Conservation (phyloP, 2,329 filamentous ascomycete genomes). For the Zasmidium angulare region DNA sequence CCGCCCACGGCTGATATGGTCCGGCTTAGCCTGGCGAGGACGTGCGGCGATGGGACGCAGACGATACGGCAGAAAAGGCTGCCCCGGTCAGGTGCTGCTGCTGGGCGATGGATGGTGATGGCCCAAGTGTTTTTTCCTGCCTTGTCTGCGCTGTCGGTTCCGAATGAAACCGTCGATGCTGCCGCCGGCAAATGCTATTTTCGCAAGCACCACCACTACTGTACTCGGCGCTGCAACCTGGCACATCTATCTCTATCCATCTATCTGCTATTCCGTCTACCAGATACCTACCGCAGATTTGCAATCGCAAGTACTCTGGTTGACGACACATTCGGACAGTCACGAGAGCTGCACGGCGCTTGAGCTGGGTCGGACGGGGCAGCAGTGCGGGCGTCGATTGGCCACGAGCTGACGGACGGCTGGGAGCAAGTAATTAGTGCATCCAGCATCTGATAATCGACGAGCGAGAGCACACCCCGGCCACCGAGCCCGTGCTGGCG, state of each 20-base stretch:
- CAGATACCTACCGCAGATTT: too few species aligned
- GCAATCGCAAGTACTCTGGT: neutral
- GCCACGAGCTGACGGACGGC: neutral
- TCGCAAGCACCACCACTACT: neutral
- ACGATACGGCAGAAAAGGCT: neutral
- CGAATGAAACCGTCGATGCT: neutral
- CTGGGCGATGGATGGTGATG: neutral
- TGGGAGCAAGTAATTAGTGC: neutral
- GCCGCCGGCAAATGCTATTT: neutral
- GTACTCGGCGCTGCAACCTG: neutral
- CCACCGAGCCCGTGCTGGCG: neutral
- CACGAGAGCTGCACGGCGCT: neutral
- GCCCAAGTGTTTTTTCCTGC: neutral
- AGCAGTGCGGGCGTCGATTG: neutral
- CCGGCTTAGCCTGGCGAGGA: constrained; percentile 2
- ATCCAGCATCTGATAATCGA: neutral
- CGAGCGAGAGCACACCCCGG: neutral
- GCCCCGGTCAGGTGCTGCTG: neutral
- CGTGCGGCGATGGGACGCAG: too few species aligned
- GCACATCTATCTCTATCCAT: too few species aligned
- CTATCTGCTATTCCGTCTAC: too few species aligned
- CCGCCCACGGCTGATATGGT: constrained; percentile 4
- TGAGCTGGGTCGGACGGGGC: neutral
- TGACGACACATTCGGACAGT: neutral
- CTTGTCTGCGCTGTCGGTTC: neutral